Conservation (phyloP, 2,329 filamentous ascomycete genomes). For the Phaeophleospora eucalypticola region DNA sequence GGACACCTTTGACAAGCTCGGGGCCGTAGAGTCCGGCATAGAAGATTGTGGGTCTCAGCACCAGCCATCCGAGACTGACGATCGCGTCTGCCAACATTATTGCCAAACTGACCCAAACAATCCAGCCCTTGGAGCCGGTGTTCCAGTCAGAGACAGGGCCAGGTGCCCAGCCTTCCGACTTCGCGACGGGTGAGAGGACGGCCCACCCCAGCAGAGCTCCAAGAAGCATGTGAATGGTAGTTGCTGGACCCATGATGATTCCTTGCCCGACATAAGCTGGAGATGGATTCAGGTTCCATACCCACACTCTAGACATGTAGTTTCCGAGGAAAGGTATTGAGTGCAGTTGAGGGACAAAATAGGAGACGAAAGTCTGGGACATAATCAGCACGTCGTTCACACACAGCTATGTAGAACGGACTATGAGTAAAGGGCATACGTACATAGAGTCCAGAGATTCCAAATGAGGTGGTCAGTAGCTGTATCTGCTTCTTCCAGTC, state of each 20-base stretch:
- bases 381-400: conserved; percentile 12
- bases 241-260: conserved; percentile 96
- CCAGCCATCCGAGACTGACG: conserved; percentile 77
- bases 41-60: conserved; percentile 58
- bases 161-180: conserved; percentile 80
- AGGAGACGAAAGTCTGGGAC: conserved; percentile 73
- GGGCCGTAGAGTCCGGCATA: conserved; percentile 41
- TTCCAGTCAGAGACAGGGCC: conserved; percentile 86
- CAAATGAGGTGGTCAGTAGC: conserved; percentile 57
- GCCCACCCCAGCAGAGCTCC: conserved; percentile 90
- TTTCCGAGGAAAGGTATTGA: conserved; percentile 83
- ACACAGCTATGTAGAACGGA: background rate
- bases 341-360: conserved; percentile 81
- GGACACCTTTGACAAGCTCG: conserved; percentile 25
- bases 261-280: conserved; percentile 97
- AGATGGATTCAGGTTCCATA: conserved; percentile 94
- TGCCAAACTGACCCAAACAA: conserved; percentile 90
- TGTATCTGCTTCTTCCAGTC: conserved; percentile 62
- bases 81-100: conserved; percentile 96
- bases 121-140: conserved; percentile 93
- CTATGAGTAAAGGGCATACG: conserved; percentile 16
- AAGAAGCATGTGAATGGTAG: conserved; percentile 90
- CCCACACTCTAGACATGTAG: conserved; percentile 70
- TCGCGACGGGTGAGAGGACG: conserved; percentile 82
- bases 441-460: conserved; percentile 52